phyloP scores from a whole-genome alignment of 495 filamentous ascomycete genomes.

The Penicillium dipodomyicola region DNA sequence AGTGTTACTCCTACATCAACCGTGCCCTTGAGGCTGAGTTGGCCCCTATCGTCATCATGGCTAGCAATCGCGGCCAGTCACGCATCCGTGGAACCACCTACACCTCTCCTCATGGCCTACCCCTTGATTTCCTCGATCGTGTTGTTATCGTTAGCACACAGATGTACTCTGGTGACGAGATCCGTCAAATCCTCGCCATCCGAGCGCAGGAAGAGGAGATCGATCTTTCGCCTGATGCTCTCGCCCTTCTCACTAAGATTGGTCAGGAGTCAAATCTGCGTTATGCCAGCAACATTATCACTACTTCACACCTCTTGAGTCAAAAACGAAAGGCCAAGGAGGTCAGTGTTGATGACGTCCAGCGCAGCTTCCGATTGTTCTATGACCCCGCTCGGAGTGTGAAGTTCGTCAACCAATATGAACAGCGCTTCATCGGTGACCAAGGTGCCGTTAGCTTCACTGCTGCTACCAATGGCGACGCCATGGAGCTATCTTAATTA shows the following conservation, averaged over 20 bases:
- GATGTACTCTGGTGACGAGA: conserved; percentile 79
- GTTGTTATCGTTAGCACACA: conserved; percentile 96
- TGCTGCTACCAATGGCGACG: conserved; percentile 67
- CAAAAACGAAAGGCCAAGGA: conserved; percentile 78
- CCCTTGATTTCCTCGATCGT: conserved; percentile 93
- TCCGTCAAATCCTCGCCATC: conserved; percentile 85
- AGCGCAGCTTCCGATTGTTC: conserved; percentile 89
- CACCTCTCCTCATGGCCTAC: conserved; percentile 85
- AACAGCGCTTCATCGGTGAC: conserved; percentile 89
- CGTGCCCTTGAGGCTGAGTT: conserved; percentile 90
- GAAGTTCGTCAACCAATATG: conserved; percentile 83
- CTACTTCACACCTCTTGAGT: conserved; percentile 78
- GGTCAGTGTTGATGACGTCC: conserved; percentile 82
- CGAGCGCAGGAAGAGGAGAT: conserved; percentile 95
- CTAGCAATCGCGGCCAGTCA: conserved; percentile 94
- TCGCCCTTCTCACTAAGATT: conserved; percentile 91
- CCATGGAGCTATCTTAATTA: conserved; percentile 77
- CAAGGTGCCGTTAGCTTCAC: conserved; percentile 73
- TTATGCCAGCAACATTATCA: conserved; percentile 95
- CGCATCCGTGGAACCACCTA: conserved; percentile 91
- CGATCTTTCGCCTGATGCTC: conserved; percentile 80
- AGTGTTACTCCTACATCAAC: conserved; percentile 98
- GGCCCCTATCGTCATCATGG: conserved; percentile 98
- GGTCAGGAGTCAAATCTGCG: conserved; percentile 88
- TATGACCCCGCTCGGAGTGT: conserved; percentile 85